phyloP scores from a whole-genome alignment of 352 stramenopile species.

The Pythium oligandrum region DNA sequence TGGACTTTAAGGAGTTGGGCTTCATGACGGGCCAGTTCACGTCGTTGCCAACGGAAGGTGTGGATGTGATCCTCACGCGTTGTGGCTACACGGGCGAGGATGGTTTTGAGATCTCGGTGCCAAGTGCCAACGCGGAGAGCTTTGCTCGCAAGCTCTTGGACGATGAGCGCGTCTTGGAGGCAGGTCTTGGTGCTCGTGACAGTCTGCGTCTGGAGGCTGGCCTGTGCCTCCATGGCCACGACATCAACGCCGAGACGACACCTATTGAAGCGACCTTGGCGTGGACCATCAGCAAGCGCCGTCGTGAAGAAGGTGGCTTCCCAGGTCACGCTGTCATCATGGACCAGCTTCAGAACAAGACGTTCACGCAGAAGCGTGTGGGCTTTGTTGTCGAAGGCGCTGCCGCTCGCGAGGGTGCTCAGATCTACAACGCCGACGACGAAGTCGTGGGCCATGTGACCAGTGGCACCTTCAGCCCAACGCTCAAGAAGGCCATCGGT shows the following conservation, averaged over 20 bases:
- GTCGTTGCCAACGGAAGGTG: constrained; percentile 50
- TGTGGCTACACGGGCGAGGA: constrained; percentile 99
- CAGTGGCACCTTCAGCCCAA: constrained; percentile 95
- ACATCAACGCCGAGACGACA: constrained; percentile 95
- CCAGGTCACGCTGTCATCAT: constrained; percentile 94
- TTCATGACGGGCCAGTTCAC: constrained; percentile 96
- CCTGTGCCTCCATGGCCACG: constrained; percentile 98
- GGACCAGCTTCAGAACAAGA: constrained; percentile 93
- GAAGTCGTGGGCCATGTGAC: constrained; percentile 92
- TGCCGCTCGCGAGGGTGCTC: constrained; percentile 88
- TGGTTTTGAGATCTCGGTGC: constrained; percentile 97
- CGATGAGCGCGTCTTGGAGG: constrained; percentile 84
- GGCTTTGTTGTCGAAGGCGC: constrained; percentile 95
- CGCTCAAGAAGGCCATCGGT: constrained; percentile 94
- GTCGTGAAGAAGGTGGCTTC: constrained; percentile 89
- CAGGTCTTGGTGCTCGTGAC: constrained; percentile 95
- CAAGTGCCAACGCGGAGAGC: constrained; percentile 39
- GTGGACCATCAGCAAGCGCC: constrained; percentile 91
- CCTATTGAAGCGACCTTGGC: constrained; percentile 93
- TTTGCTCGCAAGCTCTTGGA: constrained; percentile 54
- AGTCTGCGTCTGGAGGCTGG: constrained; percentile 97
- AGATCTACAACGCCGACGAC: constrained; percentile 88
- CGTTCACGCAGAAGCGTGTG: constrained; percentile 90
- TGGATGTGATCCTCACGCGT: constrained; percentile 89
- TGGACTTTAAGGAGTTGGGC: constrained; percentile 90